Evolutionary conservation across 1,139 yeast genomes (phyloP).

Genomic region (Geotrichum phurueaensis): DNA sequence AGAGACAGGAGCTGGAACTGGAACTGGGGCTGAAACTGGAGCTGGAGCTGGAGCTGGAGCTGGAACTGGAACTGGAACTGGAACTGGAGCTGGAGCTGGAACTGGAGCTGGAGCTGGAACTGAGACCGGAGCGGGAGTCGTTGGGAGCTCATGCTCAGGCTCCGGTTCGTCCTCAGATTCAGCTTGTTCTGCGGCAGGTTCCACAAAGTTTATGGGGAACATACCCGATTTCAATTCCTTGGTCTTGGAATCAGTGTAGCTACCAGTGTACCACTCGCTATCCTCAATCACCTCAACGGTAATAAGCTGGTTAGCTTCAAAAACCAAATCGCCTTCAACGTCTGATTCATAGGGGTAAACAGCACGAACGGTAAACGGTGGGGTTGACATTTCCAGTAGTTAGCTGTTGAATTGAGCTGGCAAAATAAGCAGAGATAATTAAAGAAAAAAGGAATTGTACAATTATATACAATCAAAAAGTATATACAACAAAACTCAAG

Average conservation of each 20-base stretch:
- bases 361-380: conserved; percentile 62
- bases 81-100: conserved; percentile 8
- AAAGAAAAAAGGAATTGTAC: neutral
- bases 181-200: conserved; percentile 27
- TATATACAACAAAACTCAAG: neutral
- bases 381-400: neutral
- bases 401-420: neutral
- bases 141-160: conserved; percentile 42
- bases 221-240: conserved; percentile 54
- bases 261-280: conserved; percentile 86
- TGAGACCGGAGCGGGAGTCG: conserved; percentile 8
- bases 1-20: conserved; percentile 8
- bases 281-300: conserved; percentile 75
- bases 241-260: conserved; percentile 40
- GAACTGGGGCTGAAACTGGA: conserved; percentile 18
- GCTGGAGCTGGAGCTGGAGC: conserved; percentile 16
- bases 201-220: conserved; percentile 85
- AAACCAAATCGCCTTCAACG: conserved; percentile 76
- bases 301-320: conserved; percentile 60
- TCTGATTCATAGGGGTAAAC: conserved; percentile 69
- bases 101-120: conserved; percentile 19
- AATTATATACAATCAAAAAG: neutral
- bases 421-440: neutral
- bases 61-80: conserved; percentile 15
- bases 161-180: conserved; percentile 60